phyloP scores from a whole-genome alignment of 1,139 yeast species.

The Geotrichum fermentans region DNA sequence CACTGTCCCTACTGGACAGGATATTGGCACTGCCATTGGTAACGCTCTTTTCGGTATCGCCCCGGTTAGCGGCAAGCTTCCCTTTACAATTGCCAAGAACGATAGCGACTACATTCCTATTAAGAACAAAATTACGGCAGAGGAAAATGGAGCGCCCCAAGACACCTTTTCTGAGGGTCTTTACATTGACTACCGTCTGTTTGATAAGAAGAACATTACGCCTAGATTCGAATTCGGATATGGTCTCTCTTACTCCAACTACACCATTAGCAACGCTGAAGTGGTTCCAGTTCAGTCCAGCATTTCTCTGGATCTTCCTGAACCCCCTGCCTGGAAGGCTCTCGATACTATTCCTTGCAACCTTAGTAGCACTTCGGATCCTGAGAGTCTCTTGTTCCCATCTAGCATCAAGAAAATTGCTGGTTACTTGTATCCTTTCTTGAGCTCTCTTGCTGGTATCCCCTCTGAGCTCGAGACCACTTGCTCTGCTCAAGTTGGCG shows the following conservation, averaged over 20 bases:
- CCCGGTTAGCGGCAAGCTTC: conserved; percentile 59
- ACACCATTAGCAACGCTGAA: conserved; percentile 40
- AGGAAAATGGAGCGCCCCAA: conserved; percentile 40
- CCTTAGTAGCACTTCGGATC: conserved; percentile 36
- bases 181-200: conserved; percentile 48
- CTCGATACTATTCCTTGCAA: background rate
- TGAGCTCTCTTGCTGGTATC: conserved; percentile 26
- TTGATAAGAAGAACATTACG: conserved; percentile 51
- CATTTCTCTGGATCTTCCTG: conserved; percentile 40
- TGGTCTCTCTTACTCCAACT: conserved; percentile 55
- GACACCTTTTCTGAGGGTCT: conserved; percentile 37
- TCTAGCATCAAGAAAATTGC: conserved; percentile 22
- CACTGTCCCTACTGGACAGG: conserved; percentile 58
- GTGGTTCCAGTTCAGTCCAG: conserved; percentile 43
- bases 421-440: conserved; percentile 33
- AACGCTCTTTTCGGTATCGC: conserved; percentile 53
- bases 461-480: conserved; percentile 7
- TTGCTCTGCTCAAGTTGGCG: conserved; percentile 36
- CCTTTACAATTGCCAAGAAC: conserved; percentile 58
- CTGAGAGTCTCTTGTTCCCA: conserved; percentile 55
- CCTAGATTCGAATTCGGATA: conserved; percentile 61
- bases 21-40: conserved; percentile 46
- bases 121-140: conserved; percentile 35
- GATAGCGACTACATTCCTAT: conserved; percentile 52
- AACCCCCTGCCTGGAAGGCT: conserved; percentile 37